A percentile compares a stretch with the other conserved stretches of the same genome.
Evolutionary conservation across 495 filamentous ascomycete genomes (phyloP).

Genomic region (Neurospora sp.): DNA sequence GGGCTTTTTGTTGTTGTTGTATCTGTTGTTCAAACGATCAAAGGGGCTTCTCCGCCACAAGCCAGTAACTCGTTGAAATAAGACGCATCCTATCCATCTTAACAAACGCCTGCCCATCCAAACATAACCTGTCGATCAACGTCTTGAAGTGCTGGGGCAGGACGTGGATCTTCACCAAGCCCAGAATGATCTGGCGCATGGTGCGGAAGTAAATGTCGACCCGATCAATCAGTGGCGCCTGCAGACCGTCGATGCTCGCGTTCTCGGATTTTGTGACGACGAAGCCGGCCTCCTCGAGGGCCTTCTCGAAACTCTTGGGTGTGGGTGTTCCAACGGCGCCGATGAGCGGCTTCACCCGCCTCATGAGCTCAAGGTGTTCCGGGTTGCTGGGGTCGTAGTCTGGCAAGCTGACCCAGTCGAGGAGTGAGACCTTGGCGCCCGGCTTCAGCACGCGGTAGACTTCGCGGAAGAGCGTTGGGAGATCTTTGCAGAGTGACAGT

Average conservation of each 20-base stretch:
- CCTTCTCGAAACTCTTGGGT: constrained; percentile 40
- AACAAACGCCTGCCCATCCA: constrained; percentile 52
- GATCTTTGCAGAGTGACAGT: constrained; percentile 49
- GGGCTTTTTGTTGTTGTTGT: not conserved
- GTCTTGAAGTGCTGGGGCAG: constrained; percentile 52
- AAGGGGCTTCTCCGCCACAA: constrained; percentile 48
- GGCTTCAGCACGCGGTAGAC: constrained; percentile 48
- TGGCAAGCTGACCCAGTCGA: constrained; percentile 52
- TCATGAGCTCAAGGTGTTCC: constrained; percentile 47
- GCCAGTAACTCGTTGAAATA: constrained; percentile 50
- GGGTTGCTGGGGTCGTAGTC: constrained; percentile 44
- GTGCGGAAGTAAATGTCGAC: constrained; percentile 52
- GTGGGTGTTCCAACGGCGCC: constrained; percentile 55
- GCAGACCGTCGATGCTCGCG: constrained; percentile 47
- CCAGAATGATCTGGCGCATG: constrained; percentile 42
- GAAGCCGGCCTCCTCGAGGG: constrained; percentile 41
- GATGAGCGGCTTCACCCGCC: constrained; percentile 52
- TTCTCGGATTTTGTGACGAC: constrained; percentile 44
- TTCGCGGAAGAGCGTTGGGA: constrained; percentile 41
- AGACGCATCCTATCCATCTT: constrained; percentile 53
- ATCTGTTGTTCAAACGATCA: not conserved
- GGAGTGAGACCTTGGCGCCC: constrained; percentile 43
- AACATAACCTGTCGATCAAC: constrained; percentile 51
- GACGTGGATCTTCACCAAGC: constrained; percentile 40
- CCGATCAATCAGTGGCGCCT: constrained; percentile 50